Percentiles rank a stretch among this genome's conserved stretches.
Conservation (phyloP, 495 filamentous ascomycete genomes). For the Xylaria flabelliformis region DNA sequence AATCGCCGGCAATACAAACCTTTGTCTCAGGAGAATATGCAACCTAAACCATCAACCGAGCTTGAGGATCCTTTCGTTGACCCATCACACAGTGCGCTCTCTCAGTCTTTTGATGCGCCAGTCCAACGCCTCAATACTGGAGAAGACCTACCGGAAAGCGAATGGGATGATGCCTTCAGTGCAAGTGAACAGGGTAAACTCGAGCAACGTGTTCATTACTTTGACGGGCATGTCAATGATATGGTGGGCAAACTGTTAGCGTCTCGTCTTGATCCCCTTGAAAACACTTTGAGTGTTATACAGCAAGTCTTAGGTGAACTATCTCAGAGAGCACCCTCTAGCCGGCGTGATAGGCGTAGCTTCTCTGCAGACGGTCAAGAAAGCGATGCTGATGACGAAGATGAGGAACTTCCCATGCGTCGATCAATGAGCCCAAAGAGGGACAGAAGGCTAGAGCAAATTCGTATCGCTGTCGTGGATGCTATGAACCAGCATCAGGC, state of each 20-base stretch:
- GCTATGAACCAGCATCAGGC: slow-evolving; percentile 69
- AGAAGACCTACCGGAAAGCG: slow-evolving; percentile 73
- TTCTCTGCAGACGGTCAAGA: slow-evolving; percentile 69
- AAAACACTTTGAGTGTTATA: slow-evolving; percentile 76
- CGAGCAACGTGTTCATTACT: slow-evolving; percentile 74
- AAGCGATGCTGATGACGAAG: slow-evolving; percentile 95
- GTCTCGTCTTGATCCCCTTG: slow-evolving; percentile 76
- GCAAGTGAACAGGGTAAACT: slow-evolving; percentile 83
- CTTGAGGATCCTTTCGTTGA: slow-evolving; percentile 59
- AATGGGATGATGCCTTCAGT: slow-evolving; percentile 89
- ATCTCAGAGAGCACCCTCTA: slow-evolving; percentile 50
- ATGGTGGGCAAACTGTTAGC: slow-evolving; percentile 81
- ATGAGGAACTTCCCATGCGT: slow-evolving; percentile 72
- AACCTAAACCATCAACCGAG: slow-evolving; percentile 46
- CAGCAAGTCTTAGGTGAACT: slow-evolving; percentile 66
- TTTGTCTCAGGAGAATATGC: slow-evolving; percentile 41
- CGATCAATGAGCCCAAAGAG: slow-evolving; percentile 69
- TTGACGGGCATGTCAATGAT: slow-evolving; percentile 85
- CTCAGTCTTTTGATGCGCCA: slow-evolving; percentile 56
- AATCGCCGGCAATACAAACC: slow-evolving; percentile 66
- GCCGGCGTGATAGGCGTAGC: slow-evolving; percentile 58
- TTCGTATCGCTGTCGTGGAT: slow-evolving; percentile 80
- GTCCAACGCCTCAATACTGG: slow-evolving; percentile 70
- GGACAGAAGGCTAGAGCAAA: slow-evolving; percentile 81
- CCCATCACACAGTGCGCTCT: slow-evolving; percentile 43